Base-by-base conservation (phyloP, 352 stramenopile genomes). In the Phytophthora nicotianae region DNA sequence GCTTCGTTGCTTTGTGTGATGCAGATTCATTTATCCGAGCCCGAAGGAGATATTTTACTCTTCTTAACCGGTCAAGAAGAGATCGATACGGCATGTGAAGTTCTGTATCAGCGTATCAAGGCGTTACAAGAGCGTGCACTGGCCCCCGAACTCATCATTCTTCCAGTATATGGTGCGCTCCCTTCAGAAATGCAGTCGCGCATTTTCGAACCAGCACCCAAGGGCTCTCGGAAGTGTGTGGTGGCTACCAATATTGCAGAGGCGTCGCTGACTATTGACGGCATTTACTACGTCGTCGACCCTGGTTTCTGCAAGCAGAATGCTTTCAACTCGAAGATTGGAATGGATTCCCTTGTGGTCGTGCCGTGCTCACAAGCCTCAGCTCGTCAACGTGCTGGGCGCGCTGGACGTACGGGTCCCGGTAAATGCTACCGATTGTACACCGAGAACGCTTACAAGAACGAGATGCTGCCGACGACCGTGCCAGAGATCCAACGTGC, bases 171-270 rank as follows among this genome's bases (percentile, higher is more conserved):
- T 70, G 97, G 95, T 51, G 92, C 98, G 0, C 78, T 99, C 29
- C 98, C 98, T 38, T 98, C 94, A 1, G 97, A 99, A 76, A 99
- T 99, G 96, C 98, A 99, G 77, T 98, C 93, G 11, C 88, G 95
- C 6, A 99, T 99, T 62, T 99, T 99, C 66, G 97, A 99, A 74
- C 97, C 97, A 10, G 95, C 97, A 37, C 95, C 95, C 0, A 86
- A 90, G 53, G 96, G 97, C 21, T 91, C 94, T 2, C 93, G 98
- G 40, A 99, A 99, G 76, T 98, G 95, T 71, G 94, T 99, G 0
- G 91, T 99, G 9, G 97, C 98, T 0, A 99, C 98, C 7, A 99
- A 99, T 79, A 99, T 99, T 70, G 98, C 98, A 1, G 98, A 99
- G 77, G 97, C 98, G 2, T 99, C 96, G 11, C 80, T 99, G 21